Conservation (phyloP, 768 basidiomycete species). For the Leccinum aurantiacum region DNA sequence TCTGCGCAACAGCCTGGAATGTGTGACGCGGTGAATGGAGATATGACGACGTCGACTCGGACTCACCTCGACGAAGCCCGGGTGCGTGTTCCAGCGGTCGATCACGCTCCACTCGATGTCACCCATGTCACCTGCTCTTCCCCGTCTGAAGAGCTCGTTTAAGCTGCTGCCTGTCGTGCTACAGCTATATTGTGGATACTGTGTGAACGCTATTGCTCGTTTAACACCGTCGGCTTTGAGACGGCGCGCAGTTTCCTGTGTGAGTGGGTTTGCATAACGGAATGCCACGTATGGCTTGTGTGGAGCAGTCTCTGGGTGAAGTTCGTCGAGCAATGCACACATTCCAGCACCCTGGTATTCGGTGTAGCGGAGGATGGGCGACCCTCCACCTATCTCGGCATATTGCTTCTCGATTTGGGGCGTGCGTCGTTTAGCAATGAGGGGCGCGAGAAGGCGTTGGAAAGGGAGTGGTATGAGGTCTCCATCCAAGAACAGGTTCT, state of each 20-base stretch:
- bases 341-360: slow-evolving; percentile 85
- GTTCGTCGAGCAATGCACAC: slow-evolving; percentile 88
- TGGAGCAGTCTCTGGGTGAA: slow-evolving; percentile 90
- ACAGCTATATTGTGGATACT: slow-evolving; percentile 98
- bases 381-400: slow-evolving; percentile 91
- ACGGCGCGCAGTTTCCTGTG: slow-evolving; percentile 75
- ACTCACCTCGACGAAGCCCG: slow-evolving; percentile 89
- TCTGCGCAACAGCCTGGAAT: slow-evolving; percentile 82
- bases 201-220: slow-evolving; percentile 93
- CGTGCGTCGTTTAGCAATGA: slow-evolving; percentile 85
- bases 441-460: slow-evolving; percentile 82
- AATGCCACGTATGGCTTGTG: slow-evolving; percentile 97
- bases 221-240: slow-evolving; percentile 90
- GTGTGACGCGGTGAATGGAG: background rate
- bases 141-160: slow-evolving; percentile 82
- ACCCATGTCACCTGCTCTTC: slow-evolving; percentile 59
- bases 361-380: slow-evolving; percentile 92
- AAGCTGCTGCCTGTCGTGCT: slow-evolving; percentile 97
- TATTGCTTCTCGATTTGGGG: slow-evolving; percentile 96
- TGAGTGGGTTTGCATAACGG: slow-evolving; percentile 88
- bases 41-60: background rate
- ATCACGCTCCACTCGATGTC: slow-evolving; percentile 94
- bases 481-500: slow-evolving; percentile 85
- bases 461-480: slow-evolving; percentile 96
- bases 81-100: slow-evolving; percentile 96